Percentiles rank a stretch among this genome's conserved stretches.
These are phyloP conservation scores for Fusarium transvaalense DNA, from an alignment of 2,329 filamentous ascomycete genomes.

Conservation along the genomic window DNA sequence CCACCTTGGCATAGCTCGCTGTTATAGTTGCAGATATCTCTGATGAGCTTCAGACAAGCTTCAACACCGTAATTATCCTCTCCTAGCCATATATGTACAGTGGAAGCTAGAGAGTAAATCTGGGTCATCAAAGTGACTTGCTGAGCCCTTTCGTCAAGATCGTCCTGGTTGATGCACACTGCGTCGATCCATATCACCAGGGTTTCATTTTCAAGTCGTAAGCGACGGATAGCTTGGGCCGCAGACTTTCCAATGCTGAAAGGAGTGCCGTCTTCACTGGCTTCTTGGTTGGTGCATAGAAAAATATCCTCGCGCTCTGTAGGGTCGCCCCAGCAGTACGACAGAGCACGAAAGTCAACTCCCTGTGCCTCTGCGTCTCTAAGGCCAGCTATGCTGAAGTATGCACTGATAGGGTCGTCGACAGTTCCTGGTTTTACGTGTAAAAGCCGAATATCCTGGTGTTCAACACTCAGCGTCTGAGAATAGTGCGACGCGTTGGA, in stretches of 20 bases:
- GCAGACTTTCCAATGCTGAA: slow-evolving; percentile 31
- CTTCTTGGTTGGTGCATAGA: not conserved
- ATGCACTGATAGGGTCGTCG: slow-evolving; percentile 15
- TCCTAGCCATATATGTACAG: slow-evolving; percentile 33
- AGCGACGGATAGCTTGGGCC: slow-evolving; percentile 11
- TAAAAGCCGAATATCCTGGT: slow-evolving; percentile 24
- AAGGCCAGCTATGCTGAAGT: slow-evolving; percentile 14
- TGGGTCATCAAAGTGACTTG: slow-evolving; percentile 37
- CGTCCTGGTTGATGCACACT: slow-evolving; percentile 41
- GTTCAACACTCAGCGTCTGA: not conserved
- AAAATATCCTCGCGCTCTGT: slow-evolving; percentile 14
- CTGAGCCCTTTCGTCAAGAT: slow-evolving; percentile 33
- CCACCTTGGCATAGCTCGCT: slow-evolving; percentile 13
- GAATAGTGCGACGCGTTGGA: slow-evolving; percentile 17
- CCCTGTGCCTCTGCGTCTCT: not conserved
- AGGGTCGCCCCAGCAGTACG: slow-evolving; percentile 36
- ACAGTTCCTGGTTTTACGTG: slow-evolving; percentile 21
- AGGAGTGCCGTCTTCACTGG: rapidly evolving
- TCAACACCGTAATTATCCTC: slow-evolving; percentile 16
- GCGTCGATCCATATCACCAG: slow-evolving; percentile 42
- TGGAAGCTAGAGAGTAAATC: slow-evolving; percentile 25
- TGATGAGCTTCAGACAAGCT: slow-evolving; percentile 14
- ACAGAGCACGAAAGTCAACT: slow-evolving; percentile 20
- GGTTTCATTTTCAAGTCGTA: not conserved
- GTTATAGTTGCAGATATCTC: slow-evolving; percentile 36